These are phyloP conservation scores for Flaveria ramosissima DNA, from an alignment of 129 eudicot genomes.

Conservation along the genomic window DNA sequence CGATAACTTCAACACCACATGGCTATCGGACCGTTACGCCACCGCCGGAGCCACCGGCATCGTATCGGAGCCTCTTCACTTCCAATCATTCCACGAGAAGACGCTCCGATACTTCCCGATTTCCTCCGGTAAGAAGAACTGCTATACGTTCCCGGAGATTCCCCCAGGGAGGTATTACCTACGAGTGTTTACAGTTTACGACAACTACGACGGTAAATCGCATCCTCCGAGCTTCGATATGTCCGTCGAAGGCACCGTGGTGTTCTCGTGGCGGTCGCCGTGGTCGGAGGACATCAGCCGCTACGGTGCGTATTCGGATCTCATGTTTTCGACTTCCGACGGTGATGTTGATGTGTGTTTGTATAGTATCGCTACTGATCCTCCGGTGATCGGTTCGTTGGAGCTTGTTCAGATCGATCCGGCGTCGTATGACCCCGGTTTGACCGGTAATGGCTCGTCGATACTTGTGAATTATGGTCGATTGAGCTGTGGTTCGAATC, in stretches of 20 bases:
- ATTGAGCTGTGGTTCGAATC: slow-evolving; percentile 66
- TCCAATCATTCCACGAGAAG: slow-evolving; percentile 63
- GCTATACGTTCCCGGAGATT: slow-evolving; percentile 68
- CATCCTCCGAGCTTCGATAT: slow-evolving; percentile 86
- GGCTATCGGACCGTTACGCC: slow-evolving; percentile 87
- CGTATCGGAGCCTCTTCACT: slow-evolving; percentile 88
- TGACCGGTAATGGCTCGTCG: slow-evolving; percentile 42
- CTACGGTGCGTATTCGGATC: slow-evolving; percentile 87
- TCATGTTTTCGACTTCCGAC: slow-evolving; percentile 54
- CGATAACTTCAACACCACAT: slow-evolving; percentile 65
- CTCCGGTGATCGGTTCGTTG: slow-evolving; percentile 80
- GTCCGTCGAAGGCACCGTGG: slow-evolving; percentile 77
- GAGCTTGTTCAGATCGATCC: slow-evolving; percentile 68
- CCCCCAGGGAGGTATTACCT: slow-evolving; percentile 55
- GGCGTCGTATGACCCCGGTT: slow-evolving; percentile 53
- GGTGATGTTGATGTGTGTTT: slow-evolving; percentile 69
- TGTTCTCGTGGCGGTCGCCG: slow-evolving; percentile 87
- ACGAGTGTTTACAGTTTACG: slow-evolving; percentile 87
- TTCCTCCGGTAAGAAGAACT: slow-evolving; percentile 82
- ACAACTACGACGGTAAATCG: slow-evolving; percentile 80
- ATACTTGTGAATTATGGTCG: slow-evolving; percentile 86
- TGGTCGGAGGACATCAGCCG: slow-evolving; percentile 68
- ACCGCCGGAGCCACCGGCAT: slow-evolving; percentile 73
- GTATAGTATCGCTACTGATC: slow-evolving; percentile 93
- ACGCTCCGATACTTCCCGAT: slow-evolving; percentile 85